A percentile compares a stretch with the other conserved stretches of the same genome.
These are phyloP conservation scores for Cafeteria roenbergensis DNA, from an alignment of 108 stramenopile species.

Conservation along the genomic window DNA sequence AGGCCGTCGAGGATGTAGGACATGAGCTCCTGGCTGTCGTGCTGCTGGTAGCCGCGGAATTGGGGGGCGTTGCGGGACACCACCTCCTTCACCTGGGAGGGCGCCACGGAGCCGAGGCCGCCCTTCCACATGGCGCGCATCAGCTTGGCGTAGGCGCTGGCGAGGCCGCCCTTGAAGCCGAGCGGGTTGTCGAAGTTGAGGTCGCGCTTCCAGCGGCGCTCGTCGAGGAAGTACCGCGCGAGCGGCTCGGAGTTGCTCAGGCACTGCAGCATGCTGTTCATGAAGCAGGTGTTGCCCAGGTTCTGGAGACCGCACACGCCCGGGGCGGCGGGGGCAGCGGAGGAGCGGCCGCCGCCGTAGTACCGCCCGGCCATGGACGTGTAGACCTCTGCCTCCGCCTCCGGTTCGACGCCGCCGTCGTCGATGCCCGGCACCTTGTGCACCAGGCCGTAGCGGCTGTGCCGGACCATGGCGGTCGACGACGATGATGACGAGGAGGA, in stretches of 20 bases:
- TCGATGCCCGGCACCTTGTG: too few relatives aligned
- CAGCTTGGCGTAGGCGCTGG: constrained; percentile 62
- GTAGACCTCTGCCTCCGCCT: too few relatives aligned
- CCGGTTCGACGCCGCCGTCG: too few relatives aligned
- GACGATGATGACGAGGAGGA: too few relatives aligned
- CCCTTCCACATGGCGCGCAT: constrained; percentile 64
- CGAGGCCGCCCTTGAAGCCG: constrained; percentile 66
- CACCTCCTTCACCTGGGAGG: constrained; percentile 60
- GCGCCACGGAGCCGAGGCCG: constrained; percentile 57
- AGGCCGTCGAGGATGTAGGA: constrained; percentile 71
- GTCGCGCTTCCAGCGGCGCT: constrained; percentile 58
- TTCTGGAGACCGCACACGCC: constrained; percentile 82
- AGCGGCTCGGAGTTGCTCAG: constrained; percentile 63
- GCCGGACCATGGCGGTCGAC: too few relatives aligned
- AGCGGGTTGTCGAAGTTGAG: constrained; percentile 65
- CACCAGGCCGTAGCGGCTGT: too few relatives aligned
- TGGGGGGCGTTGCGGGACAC: constrained; percentile 64
- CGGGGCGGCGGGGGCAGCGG: background rate
- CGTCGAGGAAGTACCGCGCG: constrained; percentile 65
- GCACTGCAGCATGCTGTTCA: constrained; percentile 87
- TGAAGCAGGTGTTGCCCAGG: constrained; percentile 92
- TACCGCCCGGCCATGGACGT: too few relatives aligned
- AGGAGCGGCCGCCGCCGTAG: too few relatives aligned
- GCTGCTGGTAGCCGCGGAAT: constrained; percentile 74
- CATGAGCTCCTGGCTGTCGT: constrained; percentile 76